phyloP scores from a whole-genome alignment of 2,329 filamentous ascomycete species.

The Fusarium stilboides region DNA sequence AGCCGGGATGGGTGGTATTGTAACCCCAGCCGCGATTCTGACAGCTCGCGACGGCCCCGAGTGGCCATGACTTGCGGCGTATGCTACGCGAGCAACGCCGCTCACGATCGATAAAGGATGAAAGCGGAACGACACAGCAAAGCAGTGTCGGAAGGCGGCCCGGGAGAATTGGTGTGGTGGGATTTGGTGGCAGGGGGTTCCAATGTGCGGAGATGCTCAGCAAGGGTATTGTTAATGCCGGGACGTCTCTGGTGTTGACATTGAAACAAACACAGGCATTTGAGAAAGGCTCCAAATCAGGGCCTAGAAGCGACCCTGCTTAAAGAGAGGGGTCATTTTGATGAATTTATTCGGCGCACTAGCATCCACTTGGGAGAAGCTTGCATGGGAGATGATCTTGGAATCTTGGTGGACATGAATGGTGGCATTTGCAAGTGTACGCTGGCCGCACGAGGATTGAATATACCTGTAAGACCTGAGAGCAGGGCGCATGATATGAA shows the following conservation, averaged over 20 bases:
- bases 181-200: slow-evolving; percentile 22
- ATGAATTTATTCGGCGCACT: slow-evolving; percentile 29
- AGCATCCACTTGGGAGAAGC: slow-evolving; percentile 12
- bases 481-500: slow-evolving; percentile 24
- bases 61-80: slow-evolving; percentile 17
- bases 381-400: slow-evolving; percentile 14
- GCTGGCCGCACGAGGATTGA: slow-evolving; percentile 39
- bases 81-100: slow-evolving; percentile 13
- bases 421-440: slow-evolving; percentile 34
- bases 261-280: slow-evolving; percentile 7
- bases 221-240: slow-evolving; percentile 16
- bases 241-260: slow-evolving; percentile 6
- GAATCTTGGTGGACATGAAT: slow-evolving; percentile 16
- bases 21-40: slow-evolving; percentile 15
- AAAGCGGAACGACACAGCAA: slow-evolving; percentile 19
- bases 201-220: slow-evolving; percentile 23
- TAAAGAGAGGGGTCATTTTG: slow-evolving; percentile 18
- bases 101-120: slow-evolving; percentile 18
- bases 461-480: slow-evolving; percentile 41
- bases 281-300: slow-evolving; percentile 7
- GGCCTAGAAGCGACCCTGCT: slow-evolving; percentile 1
- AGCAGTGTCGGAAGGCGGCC: slow-evolving; percentile 28
- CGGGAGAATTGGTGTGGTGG: slow-evolving; percentile 33
- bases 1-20: slow-evolving; percentile 19
- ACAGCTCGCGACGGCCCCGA: slow-evolving; percentile 16